phyloP scores from a whole-genome alignment of 345 rosid species.

The Gossypium raimondii region DNA sequence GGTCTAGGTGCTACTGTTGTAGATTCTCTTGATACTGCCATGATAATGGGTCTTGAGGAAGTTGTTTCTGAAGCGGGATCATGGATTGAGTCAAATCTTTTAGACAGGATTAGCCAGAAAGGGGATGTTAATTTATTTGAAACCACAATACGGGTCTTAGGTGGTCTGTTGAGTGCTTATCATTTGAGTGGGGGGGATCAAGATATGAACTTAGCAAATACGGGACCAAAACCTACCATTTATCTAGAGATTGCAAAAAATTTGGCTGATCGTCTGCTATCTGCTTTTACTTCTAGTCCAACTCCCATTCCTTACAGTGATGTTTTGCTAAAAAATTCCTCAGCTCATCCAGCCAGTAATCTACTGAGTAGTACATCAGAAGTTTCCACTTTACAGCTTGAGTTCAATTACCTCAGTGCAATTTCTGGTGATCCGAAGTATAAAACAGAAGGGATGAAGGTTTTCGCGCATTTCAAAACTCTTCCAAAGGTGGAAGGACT shows the following conservation, averaged over 20 bases:
- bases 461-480: conserved; percentile 72
- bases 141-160: conserved; percentile 89
- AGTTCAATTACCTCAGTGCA: conserved; percentile 84
- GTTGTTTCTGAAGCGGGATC: conserved; percentile 80
- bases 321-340: conserved; percentile 61
- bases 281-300: conserved; percentile 83
- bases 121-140: conserved; percentile 97
- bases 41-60: conserved; percentile 85
- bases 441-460: conserved; percentile 86
- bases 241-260: conserved; percentile 75
- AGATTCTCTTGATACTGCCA: conserved; percentile 97
- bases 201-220: conserved; percentile 34
- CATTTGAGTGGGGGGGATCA: conserved; percentile 83
- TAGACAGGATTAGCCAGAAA: conserved; percentile 66
- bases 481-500: conserved; percentile 91
- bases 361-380: conserved; percentile 92
- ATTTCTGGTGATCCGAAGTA: conserved; percentile 91
- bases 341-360: conserved; percentile 77
- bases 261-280: conserved; percentile 81
- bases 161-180: conserved; percentile 97
- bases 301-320: conserved; percentile 84
- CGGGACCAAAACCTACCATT: conserved; percentile 61
- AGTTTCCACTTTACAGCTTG: conserved; percentile 90
- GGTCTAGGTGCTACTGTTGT: conserved; percentile 96
- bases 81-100: conserved; percentile 77